Conservation (phyloP, 129 eudicot species). For the Flaveria trinervia region DNA sequence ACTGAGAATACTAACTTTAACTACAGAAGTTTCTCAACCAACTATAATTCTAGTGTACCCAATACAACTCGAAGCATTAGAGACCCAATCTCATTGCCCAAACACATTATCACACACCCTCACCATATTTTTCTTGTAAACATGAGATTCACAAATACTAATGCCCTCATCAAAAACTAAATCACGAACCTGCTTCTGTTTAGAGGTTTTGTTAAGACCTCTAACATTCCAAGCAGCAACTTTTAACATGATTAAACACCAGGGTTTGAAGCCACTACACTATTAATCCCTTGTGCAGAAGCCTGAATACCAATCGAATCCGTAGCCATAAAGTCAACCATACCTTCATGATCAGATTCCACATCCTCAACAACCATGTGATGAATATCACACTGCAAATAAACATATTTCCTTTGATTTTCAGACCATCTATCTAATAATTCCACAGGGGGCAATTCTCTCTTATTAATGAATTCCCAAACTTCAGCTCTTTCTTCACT, state of each 20-base stretch:
- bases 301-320: no score
- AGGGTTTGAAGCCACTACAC: background rate
- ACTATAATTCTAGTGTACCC: background rate
- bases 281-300: background rate
- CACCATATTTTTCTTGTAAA: rapidly evolving
- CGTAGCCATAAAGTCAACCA: no score
- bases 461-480: no score
- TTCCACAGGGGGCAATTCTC: no score
- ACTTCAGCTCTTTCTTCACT: no score
- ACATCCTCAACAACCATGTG: no score
- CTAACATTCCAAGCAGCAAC: background rate
- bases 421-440: no score
- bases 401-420: no score
- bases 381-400: no score
- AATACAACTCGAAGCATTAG: background rate
- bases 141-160: background rate
- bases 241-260: background rate
- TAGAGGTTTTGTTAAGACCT: background rate
- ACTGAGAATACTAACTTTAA: background rate
- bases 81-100: background rate
- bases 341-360: no score
- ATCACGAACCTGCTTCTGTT: background rate
- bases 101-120: background rate
- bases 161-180: background rate
- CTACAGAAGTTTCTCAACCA: background rate